Base-by-base conservation (phyloP, 768 basidiomycete genomes). In the Amanita pseudoporphyria region DNA sequence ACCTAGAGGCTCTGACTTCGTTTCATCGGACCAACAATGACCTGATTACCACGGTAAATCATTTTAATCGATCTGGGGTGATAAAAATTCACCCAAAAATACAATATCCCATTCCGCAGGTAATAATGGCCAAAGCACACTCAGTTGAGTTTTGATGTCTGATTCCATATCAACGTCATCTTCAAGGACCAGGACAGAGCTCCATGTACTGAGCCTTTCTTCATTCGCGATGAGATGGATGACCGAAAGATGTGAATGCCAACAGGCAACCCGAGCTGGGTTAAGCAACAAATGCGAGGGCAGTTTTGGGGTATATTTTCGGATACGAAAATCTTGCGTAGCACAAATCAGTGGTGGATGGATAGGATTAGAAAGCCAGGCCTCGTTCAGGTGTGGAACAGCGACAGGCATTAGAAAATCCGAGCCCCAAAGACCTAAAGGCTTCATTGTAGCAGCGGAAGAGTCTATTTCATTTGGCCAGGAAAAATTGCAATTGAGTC, bases 81-180 rank as follows among this genome's bases (percentile, higher is more conserved):
- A 37, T 7, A 6, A 24, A 4, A 19, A 18, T 72, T 38, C 54
- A 81, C 84, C 85, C 54, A 88, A 64, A 55, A 83, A 84, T 14
- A 88, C 73, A 19, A 87, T 73, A 55, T 87, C 86, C 86, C 86
- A 88, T 13, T 75, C 69, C 1, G 31, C 36, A 5, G 86, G 86
- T 24, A 88, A 60, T 7, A 61, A 59, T 3, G 53, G 45, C 82
- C 81, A 84, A 33, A 83, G 54, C n/a, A 48, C 33, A 30, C 18
- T 46, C 16, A 74, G 58, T 22, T 75, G 72, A 13, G 57, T 47
- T 5, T 64, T 55, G 10, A 84, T 73, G 54, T 87, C 77, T 26
- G 62, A 67, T 64, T 89, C 87, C 77, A 87, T 81, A 58, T 89
- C 83, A 9, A 89, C 67, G 54, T 89, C 87, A 58, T 88, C 87